Base-by-base conservation (phyloP, 78 protist genomes). In the Isochrysis galbana region DNA sequence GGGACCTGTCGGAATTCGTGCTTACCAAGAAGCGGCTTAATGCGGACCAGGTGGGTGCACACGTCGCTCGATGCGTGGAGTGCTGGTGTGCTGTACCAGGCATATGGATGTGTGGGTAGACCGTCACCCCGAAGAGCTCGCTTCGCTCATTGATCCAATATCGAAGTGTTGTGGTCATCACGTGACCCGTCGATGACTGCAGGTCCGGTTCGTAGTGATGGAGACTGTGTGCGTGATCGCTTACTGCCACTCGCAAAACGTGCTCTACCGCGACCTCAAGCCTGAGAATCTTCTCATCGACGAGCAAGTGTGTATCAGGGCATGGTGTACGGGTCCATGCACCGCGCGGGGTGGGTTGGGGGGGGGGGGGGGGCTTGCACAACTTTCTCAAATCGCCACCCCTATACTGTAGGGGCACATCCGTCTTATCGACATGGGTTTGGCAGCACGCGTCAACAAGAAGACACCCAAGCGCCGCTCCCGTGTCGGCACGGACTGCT, bases 221-320 rank as follows among this genome's bases (percentile, higher is more conserved):
- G 86, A 77, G 86, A 22, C 22, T 44, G 22, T 41, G 32, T 32
- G 1, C 25, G 86, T 77, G 48, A 41, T 77, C 17, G 5, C 29
- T 21, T 77, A 77, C 86, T 21, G 36, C 36, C 86, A 77, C 86
- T 1, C 1, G 19, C 29, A 38, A 19, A 7, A 5, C 32, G 34
- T 77, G 29, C 86, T 77, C 19, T 77, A 77, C 86, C 86, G 86
- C 47, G 86, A 77, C 34, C 86, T 77, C 48, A 77, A 77, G 86
- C 86, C 86, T 46, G 86, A 77, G 46, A 77, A 77, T n/a, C 86
- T 77, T 14, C 86, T 77, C 86, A 14, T 77, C 86, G 86, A 77
- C 11, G 86, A 39, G 1, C 39, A 38, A 0, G 86, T n/a, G n/a
- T n/a, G n/a, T n/a, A n/a, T n/a, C n/a, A n/a, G n/a, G n/a, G n/a